Evolutionary conservation across 2,329 filamentous ascomycete species (phyloP).

Genomic region (Aspergillus texensis): DNA sequence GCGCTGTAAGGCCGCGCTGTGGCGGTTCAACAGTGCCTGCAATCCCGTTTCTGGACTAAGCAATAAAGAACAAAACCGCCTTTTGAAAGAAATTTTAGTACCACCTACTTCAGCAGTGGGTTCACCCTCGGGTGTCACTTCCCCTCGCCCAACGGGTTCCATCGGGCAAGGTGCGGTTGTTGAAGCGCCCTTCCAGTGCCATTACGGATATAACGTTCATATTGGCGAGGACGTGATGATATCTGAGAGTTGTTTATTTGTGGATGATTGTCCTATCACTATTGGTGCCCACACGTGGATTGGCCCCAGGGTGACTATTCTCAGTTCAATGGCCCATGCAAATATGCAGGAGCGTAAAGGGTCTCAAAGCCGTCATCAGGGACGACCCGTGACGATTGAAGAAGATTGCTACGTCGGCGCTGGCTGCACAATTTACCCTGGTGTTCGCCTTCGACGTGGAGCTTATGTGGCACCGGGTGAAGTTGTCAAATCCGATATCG

Average conservation of each 20-base stretch:
- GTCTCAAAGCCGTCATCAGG: conserved; percentile 70
- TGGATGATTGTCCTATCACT: conserved; percentile 80
- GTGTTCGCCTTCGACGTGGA: conserved; percentile 45
- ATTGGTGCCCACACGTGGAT: conserved; percentile 73
- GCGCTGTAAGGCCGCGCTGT: conserved; percentile 77
- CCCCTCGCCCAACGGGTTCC: conserved; percentile 56
- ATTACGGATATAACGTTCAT: conserved; percentile 93
- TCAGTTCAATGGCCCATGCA: conserved; percentile 71
- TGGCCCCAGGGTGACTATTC: conserved; percentile 84
- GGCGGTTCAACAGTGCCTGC: conserved; percentile 82
- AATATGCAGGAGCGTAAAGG: conserved; percentile 76
- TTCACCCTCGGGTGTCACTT: conserved; percentile 59
- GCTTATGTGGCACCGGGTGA: conserved; percentile 50
- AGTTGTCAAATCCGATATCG: conserved; percentile 47
- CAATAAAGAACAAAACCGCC: conserved; percentile 44
- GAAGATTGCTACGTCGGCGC: conserved; percentile 69
- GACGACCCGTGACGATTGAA: conserved; percentile 74
- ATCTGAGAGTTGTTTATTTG: conserved; percentile 79
- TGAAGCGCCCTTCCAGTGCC: conserved; percentile 86
- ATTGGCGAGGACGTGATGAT: conserved; percentile 85
- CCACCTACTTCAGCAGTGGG: conserved; percentile 31
- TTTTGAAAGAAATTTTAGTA: conserved; percentile 43
- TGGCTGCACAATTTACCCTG: conserved; percentile 59
- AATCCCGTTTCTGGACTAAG: conserved; percentile 75
- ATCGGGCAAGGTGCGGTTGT: conserved; percentile 78